Evolutionary conservation across 2,329 filamentous ascomycete species (phyloP).

Genomic region (Pseudogymnoascus sp.): DNA sequence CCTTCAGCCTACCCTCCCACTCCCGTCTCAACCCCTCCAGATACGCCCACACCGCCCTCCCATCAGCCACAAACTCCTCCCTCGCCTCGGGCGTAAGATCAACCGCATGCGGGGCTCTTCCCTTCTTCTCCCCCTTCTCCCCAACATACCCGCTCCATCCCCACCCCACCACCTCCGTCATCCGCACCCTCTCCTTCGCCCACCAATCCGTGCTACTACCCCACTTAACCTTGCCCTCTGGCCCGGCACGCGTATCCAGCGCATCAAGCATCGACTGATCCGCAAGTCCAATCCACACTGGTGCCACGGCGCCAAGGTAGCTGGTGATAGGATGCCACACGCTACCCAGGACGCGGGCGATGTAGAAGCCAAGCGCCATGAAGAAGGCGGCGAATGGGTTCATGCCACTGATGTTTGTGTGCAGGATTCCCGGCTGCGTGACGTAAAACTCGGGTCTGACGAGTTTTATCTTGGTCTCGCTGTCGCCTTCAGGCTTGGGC

Average conservation of each 20-base stretch:
- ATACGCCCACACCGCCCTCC: conserved; percentile 55
- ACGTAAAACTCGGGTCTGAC: conserved; percentile 63
- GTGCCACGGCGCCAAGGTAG: conserved; percentile 68
- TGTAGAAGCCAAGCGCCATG: conserved; percentile 60
- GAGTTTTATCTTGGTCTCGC: conserved; percentile 18
- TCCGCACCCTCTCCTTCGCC: conserved; percentile 55
- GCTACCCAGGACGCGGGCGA: conserved; percentile 72
- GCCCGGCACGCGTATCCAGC: conserved; percentile 35
- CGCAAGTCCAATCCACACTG: conserved; percentile 71
- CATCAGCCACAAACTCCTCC: conserved; percentile 54
- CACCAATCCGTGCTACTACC: conserved; percentile 60
- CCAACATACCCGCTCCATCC: conserved; percentile 58
- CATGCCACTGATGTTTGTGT: conserved; percentile 72
- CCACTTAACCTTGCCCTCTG: conserved; percentile 64
- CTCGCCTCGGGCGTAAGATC: conserved; percentile 55
- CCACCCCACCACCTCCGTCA: conserved; percentile 83
- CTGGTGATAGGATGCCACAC: conserved; percentile 78
- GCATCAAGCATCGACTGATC: conserved; percentile 54
- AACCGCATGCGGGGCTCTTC: conserved; percentile 50
- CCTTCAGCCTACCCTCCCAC: conserved; percentile 49
- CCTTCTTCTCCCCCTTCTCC: conserved; percentile 44
- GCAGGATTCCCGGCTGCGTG: conserved; percentile 79
- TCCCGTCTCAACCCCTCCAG: conserved; percentile 63
- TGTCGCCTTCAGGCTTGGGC: conserved; percentile 17
- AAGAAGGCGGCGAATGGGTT: conserved; percentile 59